Conservation (phyloP, 2,329 filamentous ascomycete genomes). For the Colletotrichum filicis region DNA sequence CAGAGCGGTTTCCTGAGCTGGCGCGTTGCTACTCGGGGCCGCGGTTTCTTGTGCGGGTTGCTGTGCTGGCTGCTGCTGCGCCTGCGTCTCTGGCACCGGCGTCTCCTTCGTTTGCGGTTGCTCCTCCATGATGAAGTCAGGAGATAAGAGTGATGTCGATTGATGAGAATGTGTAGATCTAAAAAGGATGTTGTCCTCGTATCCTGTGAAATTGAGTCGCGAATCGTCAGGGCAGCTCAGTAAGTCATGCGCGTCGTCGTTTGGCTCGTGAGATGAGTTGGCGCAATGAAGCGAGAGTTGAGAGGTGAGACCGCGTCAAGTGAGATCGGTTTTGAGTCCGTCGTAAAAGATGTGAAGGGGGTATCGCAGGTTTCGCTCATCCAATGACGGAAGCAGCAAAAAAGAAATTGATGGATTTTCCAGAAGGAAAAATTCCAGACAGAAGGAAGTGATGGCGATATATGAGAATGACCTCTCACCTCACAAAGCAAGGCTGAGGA, state of each 20-base stretch:
- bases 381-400: not conserved
- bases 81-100: constrained; percentile 7
- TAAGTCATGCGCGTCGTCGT: constrained; percentile 9
- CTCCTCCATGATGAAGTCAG: constrained; percentile 20
- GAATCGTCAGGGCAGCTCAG: not conserved
- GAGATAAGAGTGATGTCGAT: not conserved
- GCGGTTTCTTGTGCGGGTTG: not conserved
- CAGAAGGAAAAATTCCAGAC: not conserved
- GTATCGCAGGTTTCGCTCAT: not conserved
- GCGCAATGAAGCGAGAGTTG: constrained; percentile 1
- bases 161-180: not conserved
- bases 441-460: constrained; percentile 12
- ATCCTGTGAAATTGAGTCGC: not conserved
- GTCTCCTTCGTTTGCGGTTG: constrained; percentile 27
- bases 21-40: constrained; percentile 2
- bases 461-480: constrained; percentile 1
- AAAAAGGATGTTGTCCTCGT: not conserved
- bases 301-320: constrained; percentile 19
- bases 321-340: not conserved
- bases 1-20: constrained; percentile 8
- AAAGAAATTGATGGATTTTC: not conserved
- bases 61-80: not conserved
- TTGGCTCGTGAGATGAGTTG: not conserved
- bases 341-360: not conserved
- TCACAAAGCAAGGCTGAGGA: constrained; percentile 22